Evolutionary conservation across 2,329 filamentous ascomycete genomes (phyloP).

Genomic region (Cytospora chrysosperma): DNA sequence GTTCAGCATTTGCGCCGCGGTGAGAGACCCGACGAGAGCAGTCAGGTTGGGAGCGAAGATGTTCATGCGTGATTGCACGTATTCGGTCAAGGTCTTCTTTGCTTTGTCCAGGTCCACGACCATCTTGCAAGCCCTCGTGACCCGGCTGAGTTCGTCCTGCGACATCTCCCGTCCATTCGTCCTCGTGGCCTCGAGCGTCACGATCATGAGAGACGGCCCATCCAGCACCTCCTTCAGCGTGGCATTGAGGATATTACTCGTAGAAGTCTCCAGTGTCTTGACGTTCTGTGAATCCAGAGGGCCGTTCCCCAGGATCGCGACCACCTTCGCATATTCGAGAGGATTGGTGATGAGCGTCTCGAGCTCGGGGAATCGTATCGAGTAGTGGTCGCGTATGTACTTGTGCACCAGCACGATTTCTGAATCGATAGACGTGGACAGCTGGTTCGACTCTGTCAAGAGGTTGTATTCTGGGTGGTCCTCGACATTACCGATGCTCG

Average conservation of each 20-base stretch:
- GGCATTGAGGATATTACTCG: constrained; percentile 73
- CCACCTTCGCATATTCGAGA: constrained; percentile 92
- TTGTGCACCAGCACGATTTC: constrained; percentile 95
- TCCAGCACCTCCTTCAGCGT: constrained; percentile 80
- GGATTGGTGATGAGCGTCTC: constrained; percentile 88
- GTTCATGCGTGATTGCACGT: constrained; percentile 96
- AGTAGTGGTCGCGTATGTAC: constrained; percentile 94
- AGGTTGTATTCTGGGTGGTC: constrained; percentile 91
- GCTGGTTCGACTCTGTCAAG: constrained; percentile 81
- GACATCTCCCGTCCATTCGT: constrained; percentile 78
- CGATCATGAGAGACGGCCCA: constrained; percentile 89
- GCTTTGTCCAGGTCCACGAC: constrained; percentile 83
- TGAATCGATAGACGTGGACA: constrained; percentile 89
- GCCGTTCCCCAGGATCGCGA: constrained; percentile 88
- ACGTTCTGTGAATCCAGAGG: constrained; percentile 81
- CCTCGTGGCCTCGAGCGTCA: constrained; percentile 90
- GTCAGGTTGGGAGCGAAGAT: constrained; percentile 94
- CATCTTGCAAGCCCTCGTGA: constrained; percentile 81
- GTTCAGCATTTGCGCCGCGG: constrained; percentile 94
- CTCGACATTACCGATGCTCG: constrained; percentile 75
- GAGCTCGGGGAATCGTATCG: constrained; percentile 86
- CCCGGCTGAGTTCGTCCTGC: constrained; percentile 69
- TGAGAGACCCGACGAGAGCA: constrained; percentile 84
- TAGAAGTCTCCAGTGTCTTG: constrained; percentile 72
- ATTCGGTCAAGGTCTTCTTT: constrained; percentile 84